phyloP scores from a whole-genome alignment of 495 filamentous ascomycete genomes.

The Penicillium steckii region DNA sequence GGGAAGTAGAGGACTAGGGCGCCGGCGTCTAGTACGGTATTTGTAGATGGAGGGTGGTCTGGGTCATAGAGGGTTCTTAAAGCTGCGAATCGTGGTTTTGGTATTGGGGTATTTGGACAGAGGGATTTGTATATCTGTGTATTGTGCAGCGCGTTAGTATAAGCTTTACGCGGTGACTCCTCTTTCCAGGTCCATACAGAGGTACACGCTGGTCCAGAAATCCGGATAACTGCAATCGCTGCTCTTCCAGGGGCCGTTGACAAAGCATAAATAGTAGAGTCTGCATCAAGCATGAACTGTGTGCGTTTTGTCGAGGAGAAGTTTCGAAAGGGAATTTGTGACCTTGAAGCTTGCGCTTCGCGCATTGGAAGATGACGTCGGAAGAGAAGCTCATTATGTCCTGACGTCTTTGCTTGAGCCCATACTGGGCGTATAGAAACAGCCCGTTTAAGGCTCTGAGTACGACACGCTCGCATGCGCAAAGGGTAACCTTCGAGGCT shows the following conservation, averaged over 20 bases:
- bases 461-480: slow-evolving; percentile 35
- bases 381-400: slow-evolving; percentile 4
- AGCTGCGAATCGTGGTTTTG: slow-evolving; percentile 72
- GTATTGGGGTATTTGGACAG: slow-evolving; percentile 63
- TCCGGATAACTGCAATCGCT: slow-evolving; percentile 86
- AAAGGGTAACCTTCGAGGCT: background rate
- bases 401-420: slow-evolving; percentile 7
- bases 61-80: slow-evolving; percentile 78
- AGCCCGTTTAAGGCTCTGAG: slow-evolving; percentile 27
- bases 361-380: slow-evolving; percentile 12
- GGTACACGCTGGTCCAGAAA: slow-evolving; percentile 77
- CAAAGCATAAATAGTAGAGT: slow-evolving; percentile 83
- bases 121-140: slow-evolving; percentile 71
- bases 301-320: slow-evolving; percentile 24
- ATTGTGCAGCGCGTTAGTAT: slow-evolving; percentile 3
- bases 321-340: slow-evolving; percentile 6
- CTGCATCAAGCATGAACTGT: slow-evolving; percentile 29
- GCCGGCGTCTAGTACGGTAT: slow-evolving; percentile 69
- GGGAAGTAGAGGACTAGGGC: slow-evolving; percentile 90
- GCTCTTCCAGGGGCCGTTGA: slow-evolving; percentile 84
- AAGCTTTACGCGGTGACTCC: background rate
- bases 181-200: slow-evolving; percentile 47
- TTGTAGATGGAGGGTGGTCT: slow-evolving; percentile 27
- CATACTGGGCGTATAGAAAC: slow-evolving; percentile 25
- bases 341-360: slow-evolving; percentile 1